Percentiles rank a stretch among this genome's conserved stretches.
Conservation (phyloP, 208 protist genomes). For the Acanthamoeba sp. region DNA sequence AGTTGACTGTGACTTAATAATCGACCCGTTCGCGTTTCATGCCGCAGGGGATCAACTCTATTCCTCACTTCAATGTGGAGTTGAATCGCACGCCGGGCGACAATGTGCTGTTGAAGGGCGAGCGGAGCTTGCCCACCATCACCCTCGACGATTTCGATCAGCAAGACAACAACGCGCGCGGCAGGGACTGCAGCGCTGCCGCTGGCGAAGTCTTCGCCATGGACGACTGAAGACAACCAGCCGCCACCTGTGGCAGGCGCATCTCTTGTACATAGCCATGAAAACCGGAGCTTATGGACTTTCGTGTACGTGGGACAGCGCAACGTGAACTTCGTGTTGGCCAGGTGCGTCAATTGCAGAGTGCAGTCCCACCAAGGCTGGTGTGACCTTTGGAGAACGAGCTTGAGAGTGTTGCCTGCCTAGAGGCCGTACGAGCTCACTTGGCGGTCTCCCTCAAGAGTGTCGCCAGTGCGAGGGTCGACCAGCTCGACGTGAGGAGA, state of each 20-base stretch:
- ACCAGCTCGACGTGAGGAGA: too few species aligned
- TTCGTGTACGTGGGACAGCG: too few species aligned
- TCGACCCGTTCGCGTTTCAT: too few species aligned
- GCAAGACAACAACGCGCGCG: not conserved
- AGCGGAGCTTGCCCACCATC: not conserved
- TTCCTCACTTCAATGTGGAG: constrained; percentile 18
- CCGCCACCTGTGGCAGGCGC: too few species aligned
- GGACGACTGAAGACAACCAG: not conserved
- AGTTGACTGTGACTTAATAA: too few species aligned
- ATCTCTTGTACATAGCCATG: too few species aligned
- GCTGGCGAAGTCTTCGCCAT: not conserved
- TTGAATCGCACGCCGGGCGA: not conserved
- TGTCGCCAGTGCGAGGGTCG: not conserved
- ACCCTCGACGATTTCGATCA: constrained; percentile 1
- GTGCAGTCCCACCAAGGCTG: too few species aligned
- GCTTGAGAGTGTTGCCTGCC: not conserved
- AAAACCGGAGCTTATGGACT: too few species aligned
- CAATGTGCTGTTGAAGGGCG: not conserved
- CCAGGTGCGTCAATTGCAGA: too few species aligned
- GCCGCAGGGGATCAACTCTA: constrained; percentile 4
- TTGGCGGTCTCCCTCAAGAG: not conserved
- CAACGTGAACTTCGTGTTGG: too few species aligned
- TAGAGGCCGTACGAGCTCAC: not conserved
- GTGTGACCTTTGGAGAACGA: too few species aligned
- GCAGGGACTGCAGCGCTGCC: not conserved